phyloP scores from a whole-genome alignment of 768 basidiomycete genomes.

The Russula vinacea region DNA sequence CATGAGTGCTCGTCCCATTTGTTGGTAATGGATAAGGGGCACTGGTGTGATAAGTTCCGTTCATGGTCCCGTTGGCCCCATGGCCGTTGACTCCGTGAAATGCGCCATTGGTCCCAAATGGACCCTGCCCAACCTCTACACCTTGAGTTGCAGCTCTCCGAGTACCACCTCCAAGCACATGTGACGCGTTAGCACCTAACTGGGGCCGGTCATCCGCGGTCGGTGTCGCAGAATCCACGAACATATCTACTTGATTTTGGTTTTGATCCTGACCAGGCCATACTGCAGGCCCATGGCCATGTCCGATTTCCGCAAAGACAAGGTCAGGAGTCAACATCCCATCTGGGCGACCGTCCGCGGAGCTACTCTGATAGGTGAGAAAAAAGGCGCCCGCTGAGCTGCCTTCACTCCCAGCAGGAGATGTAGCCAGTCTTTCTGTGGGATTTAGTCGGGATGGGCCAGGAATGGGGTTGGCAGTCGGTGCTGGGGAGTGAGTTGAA shows the following conservation, averaged over 20 bases:
- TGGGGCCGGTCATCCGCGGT: slow-evolving; percentile 15
- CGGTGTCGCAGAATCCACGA: slow-evolving; percentile 10
- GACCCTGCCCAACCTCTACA: slow-evolving; percentile 1
- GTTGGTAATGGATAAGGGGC: slow-evolving; percentile 3
- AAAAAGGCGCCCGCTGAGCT: slow-evolving; percentile 57
- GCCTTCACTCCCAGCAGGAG: slow-evolving; percentile 61
- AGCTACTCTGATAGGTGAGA: slow-evolving; percentile 46
- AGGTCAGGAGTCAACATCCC: slow-evolving; percentile 70
- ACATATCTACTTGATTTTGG: slow-evolving; percentile 6
- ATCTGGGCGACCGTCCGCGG: slow-evolving; percentile 37
- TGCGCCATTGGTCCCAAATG: slow-evolving; percentile 6
- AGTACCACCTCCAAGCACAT: slow-evolving; percentile 1
- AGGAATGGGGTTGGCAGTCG: slow-evolving; percentile 38
- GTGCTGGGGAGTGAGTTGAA: slow-evolving; percentile 28
- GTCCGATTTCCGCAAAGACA: slow-evolving; percentile 73
- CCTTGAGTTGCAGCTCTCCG: slow-evolving; percentile 3
- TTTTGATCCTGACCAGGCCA: slow-evolving; percentile 24
- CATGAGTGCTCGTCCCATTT: slow-evolving; percentile 5
- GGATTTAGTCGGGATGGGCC: slow-evolving; percentile 47
- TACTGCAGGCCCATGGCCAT: slow-evolving; percentile 52
- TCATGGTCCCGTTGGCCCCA: slow-evolving; percentile 8
- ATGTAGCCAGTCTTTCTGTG: slow-evolving; percentile 41
- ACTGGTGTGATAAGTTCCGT: slow-evolving; percentile 10
- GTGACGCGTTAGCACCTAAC: background rate
- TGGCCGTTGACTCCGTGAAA: slow-evolving; percentile 10